Evolutionary conservation across 495 filamentous ascomycete species (phyloP), one percentile per base, ranked within the genome.

Genomic region (Pseudomonodictys pantanalensis): DNA sequence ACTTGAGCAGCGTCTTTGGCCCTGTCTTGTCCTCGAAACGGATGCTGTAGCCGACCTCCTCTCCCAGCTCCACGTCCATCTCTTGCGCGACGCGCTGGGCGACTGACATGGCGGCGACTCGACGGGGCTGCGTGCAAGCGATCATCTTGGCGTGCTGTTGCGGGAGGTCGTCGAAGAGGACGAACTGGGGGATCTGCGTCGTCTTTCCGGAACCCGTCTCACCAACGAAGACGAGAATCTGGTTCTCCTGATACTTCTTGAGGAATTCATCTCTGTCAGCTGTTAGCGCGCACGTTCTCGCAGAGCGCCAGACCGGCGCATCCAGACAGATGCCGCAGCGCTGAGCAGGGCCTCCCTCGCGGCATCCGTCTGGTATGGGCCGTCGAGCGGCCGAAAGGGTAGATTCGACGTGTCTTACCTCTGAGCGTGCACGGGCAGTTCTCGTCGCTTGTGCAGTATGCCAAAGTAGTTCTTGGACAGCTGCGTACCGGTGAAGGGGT

Each of bases 131-230:
- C 5, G 93, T 99, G 82, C 93, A 99, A 53, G 93, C 93, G 33
- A 99, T 86, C 74, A 96, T 83, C 77, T 96, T 97, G 66, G 78
- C 76, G 65, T 87, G 82, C 30, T 82, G 78, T 61, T 97, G 89
- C 5, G 95, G 93, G 22, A 95, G 82, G 75, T 99, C 95, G 77
- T 99, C 95, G 78, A 87, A 97, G 12, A 97, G 81, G 56, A 99
- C 90, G 71, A 95, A 99, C 71, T 99, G 95, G 0, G 95, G 95
- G 52, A 99, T 97, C 75, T 99, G 95, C 0, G 93, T 98, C 0
- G 93, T 98, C 75, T 98, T 98, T 73, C 93, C 93, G 64, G 93
- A 98, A 86, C 93, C 93, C 2, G 93, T 98, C 78, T 98, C 93
- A 76, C 95, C 95, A 57, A 99, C 95, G 68, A 99, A 96, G 68